phyloP scores from a whole-genome alignment of 129 eudicot species.

The Gnaphalium uliginosum region DNA sequence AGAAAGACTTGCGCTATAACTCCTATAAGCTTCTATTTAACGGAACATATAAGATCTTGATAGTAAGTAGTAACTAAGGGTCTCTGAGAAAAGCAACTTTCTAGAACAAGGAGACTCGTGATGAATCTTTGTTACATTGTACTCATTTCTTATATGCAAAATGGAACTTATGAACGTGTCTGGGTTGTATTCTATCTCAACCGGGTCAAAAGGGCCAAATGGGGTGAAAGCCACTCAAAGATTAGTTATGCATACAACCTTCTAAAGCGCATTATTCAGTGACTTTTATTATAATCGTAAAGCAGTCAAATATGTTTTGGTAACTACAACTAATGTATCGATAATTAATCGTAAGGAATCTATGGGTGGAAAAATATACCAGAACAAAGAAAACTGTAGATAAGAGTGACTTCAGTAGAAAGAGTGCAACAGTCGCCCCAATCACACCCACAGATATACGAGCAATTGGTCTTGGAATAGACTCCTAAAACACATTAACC shows the following conservation, averaged over 20 bases:
- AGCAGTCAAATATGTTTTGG: not conserved
- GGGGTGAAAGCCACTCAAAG: not conserved
- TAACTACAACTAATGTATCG: not conserved
- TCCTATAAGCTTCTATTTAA: not conserved
- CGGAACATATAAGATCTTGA: not conserved
- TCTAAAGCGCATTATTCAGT: not conserved
- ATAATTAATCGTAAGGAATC: not conserved
- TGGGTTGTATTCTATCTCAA: not conserved
- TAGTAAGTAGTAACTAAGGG: not conserved
- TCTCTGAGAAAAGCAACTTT: not conserved
- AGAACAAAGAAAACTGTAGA: conserved; percentile 73
- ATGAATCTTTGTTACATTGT: not conserved
- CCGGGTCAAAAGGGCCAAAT: not conserved
- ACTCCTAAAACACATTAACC: conserved; percentile 41
- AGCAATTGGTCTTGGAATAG: conserved; percentile 91
- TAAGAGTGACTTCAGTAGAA: conserved; percentile 69
- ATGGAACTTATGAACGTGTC: not conserved
- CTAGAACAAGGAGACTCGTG: not conserved
- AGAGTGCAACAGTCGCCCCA: conserved; percentile 49
- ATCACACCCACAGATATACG: conserved; percentile 64
- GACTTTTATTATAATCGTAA: not conserved
- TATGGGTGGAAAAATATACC: conserved; percentile 40
- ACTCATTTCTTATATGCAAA: not conserved
- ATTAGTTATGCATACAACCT: not conserved
- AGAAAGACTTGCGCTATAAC: not conserved